Conservation (phyloP, 371 early-diverging fungal species). For the Dinochytrium kinnereticum region DNA sequence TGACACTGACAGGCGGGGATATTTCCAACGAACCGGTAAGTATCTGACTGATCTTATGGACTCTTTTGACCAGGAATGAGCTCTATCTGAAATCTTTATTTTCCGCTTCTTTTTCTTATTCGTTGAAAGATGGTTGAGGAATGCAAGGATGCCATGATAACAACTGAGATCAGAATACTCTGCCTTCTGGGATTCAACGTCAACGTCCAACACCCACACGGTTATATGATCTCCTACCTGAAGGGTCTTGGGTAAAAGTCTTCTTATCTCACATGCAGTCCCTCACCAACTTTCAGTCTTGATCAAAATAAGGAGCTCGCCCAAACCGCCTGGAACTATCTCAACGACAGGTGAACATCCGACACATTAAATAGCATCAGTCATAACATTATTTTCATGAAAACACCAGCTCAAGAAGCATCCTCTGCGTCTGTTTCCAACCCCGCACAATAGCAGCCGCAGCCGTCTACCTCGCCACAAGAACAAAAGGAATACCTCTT, state of each 20-base stretch:
- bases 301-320: slow-evolving; percentile 73
- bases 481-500: slow-evolving; percentile 65
- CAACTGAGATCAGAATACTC: slow-evolving; percentile 87
- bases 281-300: slow-evolving; percentile 37
- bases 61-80: too few species aligned
- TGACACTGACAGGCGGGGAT: slow-evolving; percentile 42
- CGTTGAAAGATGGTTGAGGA: slow-evolving; percentile 65
- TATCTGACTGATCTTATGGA: too few species aligned
- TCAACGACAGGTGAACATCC: slow-evolving; percentile 77
- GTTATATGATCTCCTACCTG: slow-evolving; percentile 90
- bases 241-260: slow-evolving; percentile 74
- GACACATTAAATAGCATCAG: background rate
- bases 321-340: slow-evolving; percentile 86
- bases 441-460: slow-evolving; percentile 90
- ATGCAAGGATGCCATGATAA: slow-evolving; percentile 75
- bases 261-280: too few species aligned
- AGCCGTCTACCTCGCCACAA: slow-evolving; percentile 83
- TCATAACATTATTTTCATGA: background rate
- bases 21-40: slow-evolving; percentile 30
- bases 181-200: slow-evolving; percentile 91
- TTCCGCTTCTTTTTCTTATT: background rate
- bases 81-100: background rate
- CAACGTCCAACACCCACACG: slow-evolving; percentile 93
- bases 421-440: slow-evolving; percentile 81
- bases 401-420: slow-evolving; percentile 72